Evolutionary conservation across 1,284 basidiomycete species (phyloP).

Genomic region (Coniophora puteana): DNA sequence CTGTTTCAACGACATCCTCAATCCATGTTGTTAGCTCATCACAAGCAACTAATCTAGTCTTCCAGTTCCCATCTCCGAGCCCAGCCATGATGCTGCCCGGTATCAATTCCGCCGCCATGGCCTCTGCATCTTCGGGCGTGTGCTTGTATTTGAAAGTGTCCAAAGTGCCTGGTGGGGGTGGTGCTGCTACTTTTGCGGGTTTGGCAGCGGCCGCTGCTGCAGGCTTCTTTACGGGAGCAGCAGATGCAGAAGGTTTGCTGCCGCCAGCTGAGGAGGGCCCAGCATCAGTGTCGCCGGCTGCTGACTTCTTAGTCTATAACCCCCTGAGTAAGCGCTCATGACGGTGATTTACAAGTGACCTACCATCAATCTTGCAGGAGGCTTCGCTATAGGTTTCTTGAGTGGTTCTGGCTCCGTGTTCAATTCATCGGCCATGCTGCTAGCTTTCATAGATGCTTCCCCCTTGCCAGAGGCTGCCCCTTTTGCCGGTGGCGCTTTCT

Average conservation of each 20-base stretch:
- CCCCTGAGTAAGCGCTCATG: conserved; percentile 5
- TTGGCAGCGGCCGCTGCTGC: conserved; percentile 39
- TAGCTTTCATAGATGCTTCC: conserved; percentile 20
- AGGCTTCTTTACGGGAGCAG: conserved; percentile 44
- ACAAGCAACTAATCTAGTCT: conserved; percentile 82
- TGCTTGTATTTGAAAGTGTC: conserved; percentile 93
- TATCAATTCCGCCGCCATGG: conserved; percentile 71
- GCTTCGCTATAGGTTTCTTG: conserved; percentile 47
- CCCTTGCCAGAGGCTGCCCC: conserved; percentile 28
- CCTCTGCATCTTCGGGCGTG: conserved; percentile 90
- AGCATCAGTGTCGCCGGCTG: conserved; percentile 29
- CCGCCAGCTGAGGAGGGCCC: conserved; percentile 21
- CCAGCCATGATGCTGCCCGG: conserved; percentile 71
- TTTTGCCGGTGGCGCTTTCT: conserved; percentile 36
- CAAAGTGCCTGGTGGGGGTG: conserved; percentile 47
- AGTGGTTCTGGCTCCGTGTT: conserved; percentile 31
- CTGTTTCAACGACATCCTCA: conserved; percentile 57
- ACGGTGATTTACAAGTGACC: conserved; percentile 11
- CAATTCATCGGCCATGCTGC: conserved; percentile 16
- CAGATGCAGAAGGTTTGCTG: conserved; percentile 26
- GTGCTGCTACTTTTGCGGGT: conserved; percentile 47
- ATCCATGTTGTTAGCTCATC: conserved; percentile 88
- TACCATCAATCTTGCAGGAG: conserved; percentile 47
- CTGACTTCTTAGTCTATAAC: conserved; percentile 50
- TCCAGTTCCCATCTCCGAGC: conserved; percentile 90